These are phyloP conservation scores for Raphanus sativus DNA, from an alignment of 345 rosid species.

Conservation along the genomic window DNA sequence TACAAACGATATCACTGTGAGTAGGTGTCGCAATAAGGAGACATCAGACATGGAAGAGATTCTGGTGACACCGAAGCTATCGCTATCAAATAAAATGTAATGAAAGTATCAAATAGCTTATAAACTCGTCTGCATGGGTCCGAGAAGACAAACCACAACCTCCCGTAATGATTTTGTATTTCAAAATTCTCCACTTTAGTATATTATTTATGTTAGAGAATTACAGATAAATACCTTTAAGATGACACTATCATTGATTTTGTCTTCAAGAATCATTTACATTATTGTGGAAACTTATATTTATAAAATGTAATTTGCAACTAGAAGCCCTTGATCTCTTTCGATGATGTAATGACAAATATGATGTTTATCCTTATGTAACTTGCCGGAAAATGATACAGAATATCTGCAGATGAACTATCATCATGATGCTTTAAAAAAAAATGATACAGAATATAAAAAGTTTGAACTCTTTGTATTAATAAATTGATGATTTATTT, in stretches of 20 bases:
- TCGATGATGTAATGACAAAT: conserved; percentile 5
- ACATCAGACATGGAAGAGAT: conserved; percentile 22
- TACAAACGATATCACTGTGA: not conserved
- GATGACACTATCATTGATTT: conserved; percentile 36
- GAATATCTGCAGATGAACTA: not conserved
- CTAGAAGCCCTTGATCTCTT: conserved; percentile 15
- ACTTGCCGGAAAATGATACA: conserved; percentile 8
- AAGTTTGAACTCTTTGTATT: not conserved
- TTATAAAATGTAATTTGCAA: not conserved
- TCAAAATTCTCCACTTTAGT: conserved; percentile 20
- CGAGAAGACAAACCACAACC: conserved; percentile 21
- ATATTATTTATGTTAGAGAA: conserved; percentile 16
- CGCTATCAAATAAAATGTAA: conserved; percentile 27
- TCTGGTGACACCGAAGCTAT: conserved; percentile 20
- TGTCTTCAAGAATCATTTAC: not conserved
- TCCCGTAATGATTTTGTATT: conserved; percentile 33
- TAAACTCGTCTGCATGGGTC: conserved; percentile 14
- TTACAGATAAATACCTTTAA: conserved; percentile 26
- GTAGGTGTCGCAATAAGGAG: conserved; percentile 27
- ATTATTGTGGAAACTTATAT: conserved; percentile 8
- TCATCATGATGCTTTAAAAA: too few species aligned
- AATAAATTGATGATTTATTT: not conserved
- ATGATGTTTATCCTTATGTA: conserved; percentile 10
- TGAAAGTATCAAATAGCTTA: conserved; percentile 14
- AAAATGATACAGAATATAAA: conserved; percentile 4